Percentiles rank a stretch among this genome's conserved stretches.
Evolutionary conservation across 1,284 basidiomycete genomes (phyloP).

Genomic region (Pyrrhoderma lamaoense): DNA sequence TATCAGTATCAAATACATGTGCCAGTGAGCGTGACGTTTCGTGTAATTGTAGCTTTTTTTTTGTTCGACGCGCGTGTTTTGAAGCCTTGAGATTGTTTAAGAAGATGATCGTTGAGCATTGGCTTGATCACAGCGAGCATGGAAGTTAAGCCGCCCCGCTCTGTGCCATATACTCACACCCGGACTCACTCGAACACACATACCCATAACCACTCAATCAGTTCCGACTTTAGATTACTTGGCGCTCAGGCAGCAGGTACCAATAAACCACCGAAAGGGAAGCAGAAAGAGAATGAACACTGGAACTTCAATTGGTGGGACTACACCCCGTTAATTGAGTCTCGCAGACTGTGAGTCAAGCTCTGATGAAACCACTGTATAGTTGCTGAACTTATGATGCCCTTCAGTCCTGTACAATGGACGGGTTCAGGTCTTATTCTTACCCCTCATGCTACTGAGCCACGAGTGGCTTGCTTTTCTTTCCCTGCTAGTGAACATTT

Average conservation of each 20-base stretch:
- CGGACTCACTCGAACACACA: conserved; percentile 6
- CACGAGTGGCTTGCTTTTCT: conserved; percentile 52
- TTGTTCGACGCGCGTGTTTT: background rate
- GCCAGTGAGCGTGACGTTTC: conserved; percentile 10
- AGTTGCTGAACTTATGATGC: conserved; percentile 12
- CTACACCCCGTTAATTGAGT: conserved; percentile 51
- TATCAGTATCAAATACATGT: too few species aligned
- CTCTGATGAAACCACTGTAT: background rate
- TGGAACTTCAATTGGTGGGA: conserved; percentile 72
- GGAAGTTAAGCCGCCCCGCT: background rate
- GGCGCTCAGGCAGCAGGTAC: conserved; percentile 1
- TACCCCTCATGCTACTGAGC: conserved; percentile 52
- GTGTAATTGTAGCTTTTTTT: background rate
- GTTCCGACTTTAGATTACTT: background rate
- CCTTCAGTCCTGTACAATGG: conserved; percentile 59
- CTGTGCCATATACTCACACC: background rate
- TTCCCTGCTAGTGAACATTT: conserved; percentile 66
- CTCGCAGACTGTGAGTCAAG: conserved; percentile 41
- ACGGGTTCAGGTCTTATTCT: conserved; percentile 60
- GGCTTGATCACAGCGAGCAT: background rate
- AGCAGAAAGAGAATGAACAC: conserved; percentile 43
- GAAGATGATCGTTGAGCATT: background rate
- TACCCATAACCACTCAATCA: conserved; percentile 1
- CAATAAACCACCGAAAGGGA: conserved; percentile 23
- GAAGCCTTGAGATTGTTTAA: too few species aligned